These are phyloP conservation scores for Russula virescens DNA, from an alignment of 768 basidiomycete species.

Conservation along the genomic window DNA sequence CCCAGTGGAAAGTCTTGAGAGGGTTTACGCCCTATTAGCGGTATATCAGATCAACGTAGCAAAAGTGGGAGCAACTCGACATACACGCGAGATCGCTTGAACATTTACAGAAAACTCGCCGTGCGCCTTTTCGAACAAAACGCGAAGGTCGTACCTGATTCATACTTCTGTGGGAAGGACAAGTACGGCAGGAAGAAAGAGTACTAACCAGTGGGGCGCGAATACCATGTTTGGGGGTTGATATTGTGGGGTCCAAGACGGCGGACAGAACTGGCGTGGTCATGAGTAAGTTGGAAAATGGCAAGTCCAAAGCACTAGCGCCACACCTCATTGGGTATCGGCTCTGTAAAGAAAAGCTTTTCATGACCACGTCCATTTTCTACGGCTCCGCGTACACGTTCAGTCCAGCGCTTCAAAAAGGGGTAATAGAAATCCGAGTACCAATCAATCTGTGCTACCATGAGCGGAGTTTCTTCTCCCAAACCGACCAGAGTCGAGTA, in stretches of 20 bases:
- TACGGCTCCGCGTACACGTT: constrained; percentile 43
- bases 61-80: constrained; percentile 22
- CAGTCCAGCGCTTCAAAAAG: constrained; percentile 63
- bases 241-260: constrained; percentile 64
- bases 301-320: background rate
- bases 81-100: constrained; percentile 81
- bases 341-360: constrained; percentile 71
- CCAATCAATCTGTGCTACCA: constrained; percentile 62
- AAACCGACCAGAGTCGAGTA: too few relatives aligned
- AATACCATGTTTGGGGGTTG: constrained; percentile 60
- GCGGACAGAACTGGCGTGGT: constrained; percentile 61
- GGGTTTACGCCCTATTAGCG: constrained; percentile 74
- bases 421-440: constrained; percentile 83
- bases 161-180: constrained; percentile 8
- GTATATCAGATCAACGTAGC: constrained; percentile 15
- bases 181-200: constrained; percentile 24
- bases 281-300: background rate
- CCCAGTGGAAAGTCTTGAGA: constrained; percentile 80
- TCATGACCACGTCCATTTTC: constrained; percentile 35
- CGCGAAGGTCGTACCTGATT: constrained; percentile 84
- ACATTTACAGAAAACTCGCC: constrained; percentile 88
- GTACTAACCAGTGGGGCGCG: constrained; percentile 64
- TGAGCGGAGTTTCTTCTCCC: background rate
- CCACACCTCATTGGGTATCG: constrained; percentile 90
- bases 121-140: constrained; percentile 78